Conservation (phyloP, 225 moss, liverwort and hornwort species). For the Pseudisothecium myosuroides region DNA sequence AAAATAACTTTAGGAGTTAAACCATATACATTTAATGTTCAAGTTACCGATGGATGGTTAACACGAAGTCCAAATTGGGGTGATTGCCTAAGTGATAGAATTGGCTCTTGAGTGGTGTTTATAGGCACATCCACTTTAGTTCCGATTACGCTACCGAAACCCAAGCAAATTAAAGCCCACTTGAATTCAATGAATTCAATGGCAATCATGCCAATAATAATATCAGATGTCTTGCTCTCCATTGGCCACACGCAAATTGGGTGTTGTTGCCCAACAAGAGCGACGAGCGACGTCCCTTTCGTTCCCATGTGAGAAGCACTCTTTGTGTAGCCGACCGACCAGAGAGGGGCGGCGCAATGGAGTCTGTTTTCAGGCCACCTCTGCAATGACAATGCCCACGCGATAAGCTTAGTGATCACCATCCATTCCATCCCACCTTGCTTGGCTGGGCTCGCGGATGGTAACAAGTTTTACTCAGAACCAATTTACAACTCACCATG, state of each 20-base stretch:
- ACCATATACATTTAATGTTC: too few species aligned
- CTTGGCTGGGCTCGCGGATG: too few species aligned
- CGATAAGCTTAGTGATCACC: not conserved
- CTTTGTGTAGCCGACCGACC: conserved; percentile 6
- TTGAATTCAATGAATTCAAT: not conserved
- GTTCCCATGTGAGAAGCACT: not conserved
- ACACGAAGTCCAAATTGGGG: not conserved
- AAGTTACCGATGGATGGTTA: too few species aligned
- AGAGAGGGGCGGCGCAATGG: not conserved
- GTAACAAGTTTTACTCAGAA: not conserved
- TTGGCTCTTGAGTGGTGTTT: not conserved
- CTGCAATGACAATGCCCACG: not conserved
- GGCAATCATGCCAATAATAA: not conserved
- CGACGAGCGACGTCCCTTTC: not conserved
- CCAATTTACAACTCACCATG: not conserved
- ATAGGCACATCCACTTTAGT: too few species aligned
- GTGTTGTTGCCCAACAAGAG: not conserved
- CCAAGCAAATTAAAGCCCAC: not conserved
- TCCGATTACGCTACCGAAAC: not conserved
- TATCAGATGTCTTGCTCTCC: not conserved
- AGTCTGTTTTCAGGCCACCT: not conserved
- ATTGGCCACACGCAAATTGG: not conserved
- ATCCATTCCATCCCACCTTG: not conserved
- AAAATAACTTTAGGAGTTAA: not conserved
- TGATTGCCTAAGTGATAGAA: not conserved